Conservation (phyloP, 331 rosid species). For the Ulmus americana region DNA sequence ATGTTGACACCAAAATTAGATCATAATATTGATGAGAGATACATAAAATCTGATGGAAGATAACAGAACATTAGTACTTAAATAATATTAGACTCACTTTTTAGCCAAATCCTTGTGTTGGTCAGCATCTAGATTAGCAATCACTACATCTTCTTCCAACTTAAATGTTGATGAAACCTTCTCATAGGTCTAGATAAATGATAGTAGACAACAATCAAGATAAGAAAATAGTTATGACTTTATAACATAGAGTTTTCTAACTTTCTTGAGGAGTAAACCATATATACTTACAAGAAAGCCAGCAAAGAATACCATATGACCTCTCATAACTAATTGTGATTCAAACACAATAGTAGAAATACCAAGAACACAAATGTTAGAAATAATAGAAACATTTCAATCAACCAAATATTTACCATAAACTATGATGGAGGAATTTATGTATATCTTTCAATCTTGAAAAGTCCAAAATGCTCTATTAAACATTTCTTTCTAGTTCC, state of each 20-base stretch:
- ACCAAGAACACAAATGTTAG: no score
- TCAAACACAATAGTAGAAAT: no score
- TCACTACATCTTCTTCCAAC: constrained; percentile 54
- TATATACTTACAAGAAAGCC: constrained; percentile 45
- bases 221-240: background rate
- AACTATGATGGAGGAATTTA: no score
- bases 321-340: no score
- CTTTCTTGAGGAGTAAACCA: constrained; percentile 11
- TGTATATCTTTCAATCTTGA: no score
- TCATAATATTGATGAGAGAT: background rate
- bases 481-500: no score
- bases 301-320: no score
- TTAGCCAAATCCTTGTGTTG: constrained; percentile 60
- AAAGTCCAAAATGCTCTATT: no score
- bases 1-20: background rate
- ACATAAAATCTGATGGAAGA: constrained; percentile 14
- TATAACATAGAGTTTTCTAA: background rate
- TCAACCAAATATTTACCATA: no score
- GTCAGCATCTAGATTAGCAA: constrained; percentile 76
- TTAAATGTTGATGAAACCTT: constrained; percentile 75
- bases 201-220: constrained; percentile 1
- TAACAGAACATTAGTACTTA: background rate
- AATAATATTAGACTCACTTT: constrained; percentile 48
- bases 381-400: no score
- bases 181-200: constrained; percentile 55